A percentile compares a stretch with the other conserved stretches of the same genome.
phyloP scores from a whole-genome alignment of 2,329 filamentous ascomycete species.

The Ophioceras dolichostomum region DNA sequence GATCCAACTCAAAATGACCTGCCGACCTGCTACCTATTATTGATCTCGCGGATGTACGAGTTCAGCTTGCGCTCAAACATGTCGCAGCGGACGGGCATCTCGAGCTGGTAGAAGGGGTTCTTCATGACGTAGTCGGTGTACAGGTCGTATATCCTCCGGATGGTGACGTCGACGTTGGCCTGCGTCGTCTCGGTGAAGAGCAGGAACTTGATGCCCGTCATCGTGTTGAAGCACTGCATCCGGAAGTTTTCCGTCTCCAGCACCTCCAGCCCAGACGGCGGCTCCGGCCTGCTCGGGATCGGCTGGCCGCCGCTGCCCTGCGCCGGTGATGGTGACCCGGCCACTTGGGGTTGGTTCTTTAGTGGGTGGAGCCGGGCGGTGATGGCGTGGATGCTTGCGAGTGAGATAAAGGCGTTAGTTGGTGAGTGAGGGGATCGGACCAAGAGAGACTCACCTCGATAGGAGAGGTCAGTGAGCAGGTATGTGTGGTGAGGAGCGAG shows the following conservation, averaged over 20 bases:
- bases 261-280: conserved; percentile 73
- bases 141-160: conserved; percentile 80
- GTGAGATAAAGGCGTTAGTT: too few species aligned
- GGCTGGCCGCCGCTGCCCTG: conserved; percentile 4
- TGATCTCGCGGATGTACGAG: conserved; percentile 66
- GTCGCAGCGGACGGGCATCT: conserved; percentile 95
- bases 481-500: conserved; percentile 4
- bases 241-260: conserved; percentile 91
- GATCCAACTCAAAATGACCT: too few species aligned
- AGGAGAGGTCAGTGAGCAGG: conserved; percentile 14
- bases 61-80: conserved; percentile 81
- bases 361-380: conserved; percentile 50
- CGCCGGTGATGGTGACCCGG: conserved; percentile 9
- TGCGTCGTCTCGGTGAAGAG: conserved; percentile 87
- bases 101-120: conserved; percentile 95
- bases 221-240: conserved; percentile 87
- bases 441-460: too few species aligned
- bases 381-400: conserved; percentile 54
- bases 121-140: conserved; percentile 99
- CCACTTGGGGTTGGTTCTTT: conserved; percentile 18
- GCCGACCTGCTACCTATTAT: conserved; percentile 32
- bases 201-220: conserved; percentile 91
- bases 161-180: conserved; percentile 72
- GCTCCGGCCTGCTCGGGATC: conserved; percentile 40
- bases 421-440: too few species aligned